Base-by-base conservation (phyloP, 2,329 filamentous ascomycete species). In the Metarhizium album region DNA sequence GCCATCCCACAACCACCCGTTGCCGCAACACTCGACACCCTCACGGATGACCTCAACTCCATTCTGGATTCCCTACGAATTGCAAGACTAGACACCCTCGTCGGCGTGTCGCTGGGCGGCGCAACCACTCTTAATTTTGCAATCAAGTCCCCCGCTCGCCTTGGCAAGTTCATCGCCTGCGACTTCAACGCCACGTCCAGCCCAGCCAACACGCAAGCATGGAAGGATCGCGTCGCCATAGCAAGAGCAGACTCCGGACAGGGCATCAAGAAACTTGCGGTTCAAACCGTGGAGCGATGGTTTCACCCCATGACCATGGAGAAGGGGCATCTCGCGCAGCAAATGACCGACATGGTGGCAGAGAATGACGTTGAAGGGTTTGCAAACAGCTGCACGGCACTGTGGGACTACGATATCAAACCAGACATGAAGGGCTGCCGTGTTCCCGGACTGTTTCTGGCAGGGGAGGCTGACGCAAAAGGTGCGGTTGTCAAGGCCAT, bases 51-150 rank as follows among this genome's bases (percentile, higher is more conserved):
- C 61, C 71, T 93, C 22, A 71, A 75, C 37, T 66, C 72, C 0
- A 65, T 95, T 1, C 78, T 94, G 3, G 74, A 83, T 49, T 80
- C 83, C 0, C 74, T 94, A 29, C 79, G 86, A 46, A 82, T 90
- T 42, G 72, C 76, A 9, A 77, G 78, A 59, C 79, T 86, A 0
- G 78, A 84, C 33, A 74, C 78, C 0, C 70, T 91, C 0, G 71
- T 93, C 20, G 89, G 89, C 20, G 88, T 94, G 3, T 87, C 83
- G 35, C 81, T 93, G 64, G 89, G 89, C 55, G 89, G 89, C 48
- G 87, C 84, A 2, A 93, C 88, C 1, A 75, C 83, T 1, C 76
- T 93, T 47, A 83, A 85, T 62, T 82, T 86, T 48, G 84, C 85
- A 0, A 76, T 94, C 47, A 74, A 74, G 40, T 76, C 87, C 59